Percentiles rank a stretch among this genome's conserved stretches.
Evolutionary conservation across 495 filamentous ascomycete genomes (phyloP).

Genomic region (Neurospora sp.): DNA sequence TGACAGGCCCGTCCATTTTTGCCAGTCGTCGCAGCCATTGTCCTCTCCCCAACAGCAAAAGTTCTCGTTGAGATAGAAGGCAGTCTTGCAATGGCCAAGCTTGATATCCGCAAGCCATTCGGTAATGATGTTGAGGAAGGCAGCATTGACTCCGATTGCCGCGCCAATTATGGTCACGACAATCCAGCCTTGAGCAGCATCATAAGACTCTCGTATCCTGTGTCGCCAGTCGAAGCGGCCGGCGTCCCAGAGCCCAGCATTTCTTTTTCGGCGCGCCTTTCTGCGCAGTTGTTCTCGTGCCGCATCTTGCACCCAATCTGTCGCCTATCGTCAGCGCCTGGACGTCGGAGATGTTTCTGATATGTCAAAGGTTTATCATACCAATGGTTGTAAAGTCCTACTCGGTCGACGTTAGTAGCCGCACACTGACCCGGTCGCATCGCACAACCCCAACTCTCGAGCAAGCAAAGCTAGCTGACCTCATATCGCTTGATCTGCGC

Average conservation of each 20-base stretch:
- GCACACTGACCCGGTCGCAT: not conserved
- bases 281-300: constrained; percentile 78
- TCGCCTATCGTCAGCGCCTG: constrained; percentile 2
- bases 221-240: constrained; percentile 71
- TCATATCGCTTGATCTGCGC: constrained; percentile 97
- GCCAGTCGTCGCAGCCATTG: constrained; percentile 82
- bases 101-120: constrained; percentile 97
- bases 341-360: not conserved
- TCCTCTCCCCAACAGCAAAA: constrained; percentile 99
- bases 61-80: constrained; percentile 94
- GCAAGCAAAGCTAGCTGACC: constrained; percentile 24
- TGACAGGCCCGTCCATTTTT: constrained; percentile 70
- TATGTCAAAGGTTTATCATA: constrained; percentile 14
- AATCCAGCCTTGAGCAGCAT: constrained; percentile 96
- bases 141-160: constrained; percentile 88
- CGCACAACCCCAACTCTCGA: not conserved
- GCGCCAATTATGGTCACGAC: constrained; percentile 90
- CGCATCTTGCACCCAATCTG: constrained; percentile 97
- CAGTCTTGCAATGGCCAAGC: constrained; percentile 84
- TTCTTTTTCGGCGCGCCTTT: constrained; percentile 61
- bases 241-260: constrained; percentile 64
- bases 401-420: not conserved
- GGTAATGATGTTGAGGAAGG: constrained; percentile 87
- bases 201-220: constrained; percentile 77
- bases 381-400: constrained; percentile 85